These are phyloP conservation scores for Diospyros kaki DNA, from an alignment of 148 eudicot genomes.

Conservation along the genomic window DNA sequence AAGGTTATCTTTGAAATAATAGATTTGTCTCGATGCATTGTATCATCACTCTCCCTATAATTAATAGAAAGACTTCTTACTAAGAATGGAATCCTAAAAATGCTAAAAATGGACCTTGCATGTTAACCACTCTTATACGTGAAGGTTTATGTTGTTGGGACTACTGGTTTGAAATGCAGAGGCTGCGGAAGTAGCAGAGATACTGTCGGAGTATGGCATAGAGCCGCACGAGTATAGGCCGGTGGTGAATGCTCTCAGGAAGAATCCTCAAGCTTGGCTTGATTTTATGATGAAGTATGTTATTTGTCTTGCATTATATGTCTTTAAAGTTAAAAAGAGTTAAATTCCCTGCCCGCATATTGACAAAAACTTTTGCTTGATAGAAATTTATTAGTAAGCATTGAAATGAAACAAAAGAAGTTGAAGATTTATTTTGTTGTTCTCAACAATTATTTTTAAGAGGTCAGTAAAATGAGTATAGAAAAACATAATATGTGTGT, in stretches of 20 bases:
- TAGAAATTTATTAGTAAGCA: too few species aligned
- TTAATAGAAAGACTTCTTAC: background rate
- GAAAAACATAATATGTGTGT: too few species aligned
- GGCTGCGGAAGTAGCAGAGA: constrained; percentile 93
- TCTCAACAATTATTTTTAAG: too few species aligned
- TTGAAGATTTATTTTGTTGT: too few species aligned
- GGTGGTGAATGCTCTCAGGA: constrained; percentile 77
- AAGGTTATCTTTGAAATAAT: too few species aligned
- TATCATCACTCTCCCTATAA: background rate
- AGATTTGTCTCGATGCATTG: too few species aligned
- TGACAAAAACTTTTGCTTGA: too few species aligned
- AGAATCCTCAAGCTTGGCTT: constrained; percentile 94
- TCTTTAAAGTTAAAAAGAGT: too few species aligned
- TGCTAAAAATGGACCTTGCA: too few species aligned
- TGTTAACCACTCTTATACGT: background rate
- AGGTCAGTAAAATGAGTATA: too few species aligned
- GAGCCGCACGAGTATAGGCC: constrained; percentile 85
- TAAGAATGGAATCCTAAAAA: background rate
- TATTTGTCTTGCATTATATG: background rate
- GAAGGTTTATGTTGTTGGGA: background rate
- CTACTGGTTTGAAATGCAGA: constrained; percentile 29
- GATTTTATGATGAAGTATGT: constrained; percentile 99
- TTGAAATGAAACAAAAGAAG: too few species aligned
- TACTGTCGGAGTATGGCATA: constrained; percentile 71
- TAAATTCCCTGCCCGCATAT: too few species aligned